phyloP scores from a whole-genome alignment of 169 alveolate species.

The Cardiosporidium cionae region DNA sequence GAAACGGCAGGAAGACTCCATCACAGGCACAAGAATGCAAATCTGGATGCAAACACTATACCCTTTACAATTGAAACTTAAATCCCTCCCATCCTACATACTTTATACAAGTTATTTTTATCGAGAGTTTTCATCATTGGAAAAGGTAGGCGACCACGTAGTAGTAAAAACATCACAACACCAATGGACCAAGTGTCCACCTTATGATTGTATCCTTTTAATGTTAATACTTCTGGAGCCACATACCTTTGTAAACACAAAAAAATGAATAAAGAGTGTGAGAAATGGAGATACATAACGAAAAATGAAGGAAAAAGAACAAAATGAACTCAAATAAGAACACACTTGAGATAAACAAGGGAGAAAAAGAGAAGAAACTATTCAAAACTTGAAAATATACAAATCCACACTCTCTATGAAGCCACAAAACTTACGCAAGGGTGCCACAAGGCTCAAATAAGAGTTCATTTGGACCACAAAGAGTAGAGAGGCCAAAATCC shows the following conservation, averaged over 20 bases:
- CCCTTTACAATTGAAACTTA: background rate
- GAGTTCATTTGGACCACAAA: constrained; percentile 72
- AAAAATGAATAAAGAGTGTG: background rate
- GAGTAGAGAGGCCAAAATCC: constrained; percentile 87
- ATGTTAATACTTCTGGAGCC: constrained; percentile 82
- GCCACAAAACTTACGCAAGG: constrained; percentile 47
- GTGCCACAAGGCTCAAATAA: constrained; percentile 82
- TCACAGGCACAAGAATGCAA: background rate
- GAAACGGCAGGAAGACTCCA: background rate
- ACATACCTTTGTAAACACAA: constrained; percentile 41
- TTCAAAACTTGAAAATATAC: background rate
- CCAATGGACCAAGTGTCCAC: constrained; percentile 86
- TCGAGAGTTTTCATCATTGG: constrained; percentile 47
- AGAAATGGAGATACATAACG: background rate
- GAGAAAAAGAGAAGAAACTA: background rate
- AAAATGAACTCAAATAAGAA: background rate
- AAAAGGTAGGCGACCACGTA: constrained; percentile 80
- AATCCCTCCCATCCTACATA: constrained; percentile 1
- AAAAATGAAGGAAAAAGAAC: background rate
- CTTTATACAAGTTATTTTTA: constrained; percentile 12
- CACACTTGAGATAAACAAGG: background rate
- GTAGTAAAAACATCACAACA: constrained; percentile 70
- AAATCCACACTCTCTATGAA: too few relatives aligned
- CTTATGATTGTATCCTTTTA: constrained; percentile 75
- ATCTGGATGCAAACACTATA: background rate